phyloP scores from a whole-genome alignment of 768 basidiomycete genomes.

The Clathrus columnatus region DNA sequence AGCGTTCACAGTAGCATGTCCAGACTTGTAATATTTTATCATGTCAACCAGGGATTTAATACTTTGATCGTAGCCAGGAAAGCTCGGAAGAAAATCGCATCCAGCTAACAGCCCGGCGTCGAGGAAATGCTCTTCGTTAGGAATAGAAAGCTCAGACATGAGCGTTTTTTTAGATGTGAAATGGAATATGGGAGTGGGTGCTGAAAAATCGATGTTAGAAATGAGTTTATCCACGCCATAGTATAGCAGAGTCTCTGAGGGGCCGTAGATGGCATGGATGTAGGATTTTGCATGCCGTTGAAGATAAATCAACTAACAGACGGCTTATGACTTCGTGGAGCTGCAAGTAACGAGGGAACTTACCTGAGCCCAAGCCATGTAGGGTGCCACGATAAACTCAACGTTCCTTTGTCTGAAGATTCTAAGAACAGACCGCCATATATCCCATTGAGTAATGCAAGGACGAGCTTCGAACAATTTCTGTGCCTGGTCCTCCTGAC shows the following conservation, averaged over 20 bases:
- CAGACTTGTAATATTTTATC: conserved; percentile 88
- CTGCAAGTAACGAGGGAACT: too few species aligned
- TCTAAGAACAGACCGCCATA: conserved; percentile 88
- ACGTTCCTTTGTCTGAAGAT: conserved; percentile 92
- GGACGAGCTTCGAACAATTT: conserved; percentile 73
- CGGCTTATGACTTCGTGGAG: neutral
- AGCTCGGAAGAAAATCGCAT: conserved; percentile 70
- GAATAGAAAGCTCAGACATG: conserved; percentile 53
- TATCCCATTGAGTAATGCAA: conserved; percentile 70
- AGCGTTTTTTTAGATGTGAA: conserved; percentile 76
- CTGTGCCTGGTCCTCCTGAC: conserved; percentile 83
- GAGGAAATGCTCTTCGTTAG: conserved; percentile 84
- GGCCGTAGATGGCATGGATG: conserved; percentile 88
- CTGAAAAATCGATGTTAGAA: conserved; percentile 71
- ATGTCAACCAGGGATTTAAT: conserved; percentile 85
- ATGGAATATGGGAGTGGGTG: conserved; percentile 62
- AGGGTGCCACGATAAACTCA: conserved; percentile 94
- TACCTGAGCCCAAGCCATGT: conserved; percentile 93
- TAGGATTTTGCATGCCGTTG: conserved; percentile 89
- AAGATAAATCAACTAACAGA: conserved; percentile 78
- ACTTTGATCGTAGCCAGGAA: conserved; percentile 69
- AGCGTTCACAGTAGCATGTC: conserved; percentile 68
- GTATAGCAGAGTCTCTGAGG: conserved; percentile 85
- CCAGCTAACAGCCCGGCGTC: conserved; percentile 91
- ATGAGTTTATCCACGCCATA: conserved; percentile 86